A percentile compares a stretch with the other conserved stretches of the same genome.
phyloP scores from a whole-genome alignment of 352 stramenopile species.

The Phytophthora litchii region DNA sequence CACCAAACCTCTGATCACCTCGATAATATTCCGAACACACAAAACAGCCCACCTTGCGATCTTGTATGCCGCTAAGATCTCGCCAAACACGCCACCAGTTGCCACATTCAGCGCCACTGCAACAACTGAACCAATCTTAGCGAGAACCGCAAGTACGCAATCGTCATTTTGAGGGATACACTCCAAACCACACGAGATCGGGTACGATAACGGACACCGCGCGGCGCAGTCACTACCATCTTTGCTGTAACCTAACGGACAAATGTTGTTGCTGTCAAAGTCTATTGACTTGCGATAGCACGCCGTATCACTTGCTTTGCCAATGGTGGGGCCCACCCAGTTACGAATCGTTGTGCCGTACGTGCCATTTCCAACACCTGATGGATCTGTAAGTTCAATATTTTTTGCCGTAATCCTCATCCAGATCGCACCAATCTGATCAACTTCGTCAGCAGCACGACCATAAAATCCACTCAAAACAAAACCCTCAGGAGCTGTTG shows the following conservation, averaged over 20 bases:
- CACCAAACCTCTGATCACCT: slow-evolving; percentile 20
- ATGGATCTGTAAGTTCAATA: slow-evolving; percentile 22
- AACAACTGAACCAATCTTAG: slow-evolving; percentile 26
- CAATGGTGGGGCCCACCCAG: slow-evolving; percentile 31
- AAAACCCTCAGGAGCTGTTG: slow-evolving; percentile 28
- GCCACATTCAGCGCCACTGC: slow-evolving; percentile 27
- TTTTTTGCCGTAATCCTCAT: slow-evolving; percentile 28
- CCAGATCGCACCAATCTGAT: slow-evolving; percentile 36
- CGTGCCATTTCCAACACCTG: slow-evolving; percentile 20
- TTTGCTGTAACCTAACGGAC: slow-evolving; percentile 31
- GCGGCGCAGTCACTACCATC: slow-evolving; percentile 22
- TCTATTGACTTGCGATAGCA: slow-evolving; percentile 27
- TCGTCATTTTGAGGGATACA: slow-evolving; percentile 38
- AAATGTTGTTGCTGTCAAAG: slow-evolving; percentile 30
- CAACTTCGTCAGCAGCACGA: slow-evolving; percentile 23
- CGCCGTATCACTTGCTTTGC: slow-evolving; percentile 22
- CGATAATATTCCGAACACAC: slow-evolving; percentile 13
- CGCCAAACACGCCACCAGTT: slow-evolving; percentile 18
- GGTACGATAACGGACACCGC: slow-evolving; percentile 32
- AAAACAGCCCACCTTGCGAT: slow-evolving; percentile 14
- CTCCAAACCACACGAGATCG: slow-evolving; percentile 29
- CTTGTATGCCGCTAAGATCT: slow-evolving; percentile 11
- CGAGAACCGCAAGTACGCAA: slow-evolving; percentile 12
- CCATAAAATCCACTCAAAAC: slow-evolving; percentile 31
- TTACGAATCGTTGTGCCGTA: slow-evolving; percentile 34